A percentile compares a stretch with the other conserved stretches of the same genome.
phyloP scores from a whole-genome alignment of 2,329 filamentous ascomycete genomes.

The Tothia fuscella region DNA sequence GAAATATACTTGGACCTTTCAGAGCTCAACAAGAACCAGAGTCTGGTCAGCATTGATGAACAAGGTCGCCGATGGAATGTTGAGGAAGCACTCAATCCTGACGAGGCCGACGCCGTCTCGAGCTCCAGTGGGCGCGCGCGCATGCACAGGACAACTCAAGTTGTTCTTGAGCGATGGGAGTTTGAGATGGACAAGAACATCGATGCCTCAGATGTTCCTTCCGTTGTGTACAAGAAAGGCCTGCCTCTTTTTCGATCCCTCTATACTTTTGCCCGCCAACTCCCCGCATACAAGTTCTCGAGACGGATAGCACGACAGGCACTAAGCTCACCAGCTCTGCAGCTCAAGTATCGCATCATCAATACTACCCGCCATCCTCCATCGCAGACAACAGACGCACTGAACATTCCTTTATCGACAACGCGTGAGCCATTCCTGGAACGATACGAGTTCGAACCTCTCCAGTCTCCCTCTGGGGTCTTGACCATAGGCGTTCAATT shows the following conservation, averaged over 20 bases:
- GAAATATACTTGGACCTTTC: constrained; percentile 81
- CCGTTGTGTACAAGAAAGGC: constrained; percentile 92
- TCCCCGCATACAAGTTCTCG: constrained; percentile 79
- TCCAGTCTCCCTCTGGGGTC: constrained; percentile 76
- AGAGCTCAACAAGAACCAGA: constrained; percentile 69
- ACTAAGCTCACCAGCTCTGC: constrained; percentile 48
- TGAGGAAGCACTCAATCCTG: constrained; percentile 53
- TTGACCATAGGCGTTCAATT: constrained; percentile 74
- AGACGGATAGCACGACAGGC: constrained; percentile 61
- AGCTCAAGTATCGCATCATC: constrained; percentile 68
- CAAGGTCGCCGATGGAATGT: constrained; percentile 90
- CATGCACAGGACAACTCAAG: constrained; percentile 44
- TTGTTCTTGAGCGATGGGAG: constrained; percentile 84
- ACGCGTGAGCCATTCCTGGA: constrained; percentile 68
- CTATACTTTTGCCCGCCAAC: constrained; percentile 66
- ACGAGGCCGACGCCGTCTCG: too few species aligned
- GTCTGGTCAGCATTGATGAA: constrained; percentile 77
- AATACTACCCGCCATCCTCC: constrained; percentile 44
- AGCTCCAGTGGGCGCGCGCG: constrained; percentile 15
- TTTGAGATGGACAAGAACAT: constrained; percentile 42
- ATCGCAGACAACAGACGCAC: constrained; percentile 44
- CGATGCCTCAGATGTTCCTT: constrained; percentile 36
- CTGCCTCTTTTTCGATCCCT: constrained; percentile 89
- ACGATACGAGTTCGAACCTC: constrained; percentile 67
- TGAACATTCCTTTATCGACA: too few species aligned